Conservation (phyloP, 176 grass and related monocot species). For the Elaeis guineensis region DNA sequence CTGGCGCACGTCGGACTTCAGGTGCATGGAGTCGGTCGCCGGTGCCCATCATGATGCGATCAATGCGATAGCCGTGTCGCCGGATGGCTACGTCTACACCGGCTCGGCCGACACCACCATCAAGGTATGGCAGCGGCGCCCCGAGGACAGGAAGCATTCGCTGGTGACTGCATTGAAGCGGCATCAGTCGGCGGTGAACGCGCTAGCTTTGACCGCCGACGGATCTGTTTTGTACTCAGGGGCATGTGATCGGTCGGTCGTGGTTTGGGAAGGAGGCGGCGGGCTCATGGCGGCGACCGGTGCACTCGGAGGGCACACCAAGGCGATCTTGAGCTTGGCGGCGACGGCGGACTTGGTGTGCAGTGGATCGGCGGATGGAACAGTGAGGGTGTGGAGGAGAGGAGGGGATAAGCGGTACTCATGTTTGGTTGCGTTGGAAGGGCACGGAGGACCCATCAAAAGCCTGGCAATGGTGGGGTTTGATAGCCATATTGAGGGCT, state of each 20-base stretch:
- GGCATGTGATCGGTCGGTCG: slow-evolving; percentile 38
- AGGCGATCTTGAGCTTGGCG: slow-evolving; percentile 50
- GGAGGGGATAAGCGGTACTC: slow-evolving; percentile 25
- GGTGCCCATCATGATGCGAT: slow-evolving; percentile 60
- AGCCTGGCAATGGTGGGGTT: slow-evolving; percentile 23
- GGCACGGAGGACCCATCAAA: slow-evolving; percentile 65
- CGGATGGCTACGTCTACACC: slow-evolving; percentile 45
- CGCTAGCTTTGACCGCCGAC: slow-evolving; percentile 42
- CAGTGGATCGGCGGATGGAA: slow-evolving; percentile 66
- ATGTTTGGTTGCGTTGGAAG: slow-evolving; percentile 52
- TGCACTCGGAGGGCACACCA: slow-evolving; percentile 36
- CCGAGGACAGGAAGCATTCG: slow-evolving; percentile 21
- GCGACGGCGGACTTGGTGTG: slow-evolving; percentile 33
- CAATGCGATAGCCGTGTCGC: slow-evolving; percentile 55
- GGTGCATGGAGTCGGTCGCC: slow-evolving; percentile 45
- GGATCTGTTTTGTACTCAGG: slow-evolving; percentile 62
- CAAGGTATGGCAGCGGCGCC: slow-evolving; percentile 35
- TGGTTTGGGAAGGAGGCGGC: slow-evolving; percentile 41
- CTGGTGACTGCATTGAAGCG: slow-evolving; percentile 31
- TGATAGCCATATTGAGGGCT: not conserved
- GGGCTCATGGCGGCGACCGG: slow-evolving; percentile 18
- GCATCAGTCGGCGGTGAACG: slow-evolving; percentile 51
- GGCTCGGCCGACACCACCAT: slow-evolving; percentile 47
- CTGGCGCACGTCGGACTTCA: slow-evolving; percentile 36
- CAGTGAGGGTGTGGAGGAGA: slow-evolving; percentile 54